A percentile compares a stretch with the other conserved stretches of the same genome.
Conservation (phyloP, 2,329 filamentous ascomycete species). For the Botrytis cinerea region DNA sequence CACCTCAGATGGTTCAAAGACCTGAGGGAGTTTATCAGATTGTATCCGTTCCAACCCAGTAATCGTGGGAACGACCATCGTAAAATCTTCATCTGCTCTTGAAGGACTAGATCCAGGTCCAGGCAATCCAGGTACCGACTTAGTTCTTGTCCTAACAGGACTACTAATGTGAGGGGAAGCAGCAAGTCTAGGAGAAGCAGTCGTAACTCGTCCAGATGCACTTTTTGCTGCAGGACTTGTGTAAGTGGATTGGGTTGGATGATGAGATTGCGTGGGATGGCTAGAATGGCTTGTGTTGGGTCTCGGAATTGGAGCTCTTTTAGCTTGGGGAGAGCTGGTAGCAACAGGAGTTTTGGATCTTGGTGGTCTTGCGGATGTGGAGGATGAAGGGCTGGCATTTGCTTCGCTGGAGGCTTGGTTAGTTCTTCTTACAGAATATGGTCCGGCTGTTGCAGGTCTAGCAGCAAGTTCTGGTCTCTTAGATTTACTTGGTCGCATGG, state of each 20-base stretch:
- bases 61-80: conserved; percentile 53
- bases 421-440: conserved; percentile 59
- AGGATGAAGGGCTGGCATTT: conserved; percentile 39
- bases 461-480: conserved; percentile 55
- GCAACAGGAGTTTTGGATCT: conserved; percentile 54
- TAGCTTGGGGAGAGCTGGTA: conserved; percentile 45
- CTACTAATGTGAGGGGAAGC: conserved; percentile 32
- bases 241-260: conserved; percentile 40
- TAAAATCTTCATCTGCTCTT: conserved; percentile 55
- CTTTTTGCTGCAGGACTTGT: conserved; percentile 49
- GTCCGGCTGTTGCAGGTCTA: conserved; percentile 64
- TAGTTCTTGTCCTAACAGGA: conserved; percentile 31
- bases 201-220: conserved; percentile 32
- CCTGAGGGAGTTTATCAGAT: conserved; percentile 40
- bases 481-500: conserved; percentile 60
- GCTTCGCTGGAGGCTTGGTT: conserved; percentile 39
- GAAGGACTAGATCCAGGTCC: conserved; percentile 45
- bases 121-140: conserved; percentile 28
- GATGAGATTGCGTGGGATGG: conserved; percentile 37
- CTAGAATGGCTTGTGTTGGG: conserved; percentile 43
- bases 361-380: conserved; percentile 43
- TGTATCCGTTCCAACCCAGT: conserved; percentile 43
- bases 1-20: conserved; percentile 47
- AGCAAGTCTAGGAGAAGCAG: conserved; percentile 24
- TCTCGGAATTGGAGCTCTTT: conserved; percentile 32